Conservation (phyloP, 805 yeast species). For the Cephaloascus fragrans region DNA sequence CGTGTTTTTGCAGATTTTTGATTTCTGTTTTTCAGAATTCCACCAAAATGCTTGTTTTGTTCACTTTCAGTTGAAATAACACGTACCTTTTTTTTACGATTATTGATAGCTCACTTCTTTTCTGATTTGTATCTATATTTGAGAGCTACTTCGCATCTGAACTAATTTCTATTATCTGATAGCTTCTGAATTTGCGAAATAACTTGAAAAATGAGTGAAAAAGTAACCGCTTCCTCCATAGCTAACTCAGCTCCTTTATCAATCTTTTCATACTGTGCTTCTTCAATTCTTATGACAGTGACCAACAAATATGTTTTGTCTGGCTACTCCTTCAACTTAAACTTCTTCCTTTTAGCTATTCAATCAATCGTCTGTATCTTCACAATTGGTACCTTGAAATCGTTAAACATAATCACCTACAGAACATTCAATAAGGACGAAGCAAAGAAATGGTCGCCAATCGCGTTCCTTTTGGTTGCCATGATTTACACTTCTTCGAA, state of each 20-base stretch:
- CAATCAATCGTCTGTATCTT: conserved; percentile 79
- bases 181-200: no score
- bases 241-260: conserved; percentile 59
- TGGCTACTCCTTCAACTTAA: conserved; percentile 63
- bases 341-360: conserved; percentile 80
- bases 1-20: no score
- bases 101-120: no score
- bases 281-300: conserved; percentile 95
- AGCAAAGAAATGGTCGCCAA: conserved; percentile 94
- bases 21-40: no score
- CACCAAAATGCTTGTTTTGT: no score
- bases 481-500: conserved; percentile 97
- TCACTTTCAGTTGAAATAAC: no score
- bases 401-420: conserved; percentile 70
- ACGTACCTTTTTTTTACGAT: no score
- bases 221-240: conserved; percentile 6
- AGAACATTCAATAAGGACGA: conserved; percentile 80
- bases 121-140: no score
- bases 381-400: conserved; percentile 65
- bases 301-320: conserved; percentile 92
- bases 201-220: background rate
- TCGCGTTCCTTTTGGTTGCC: conserved; percentile 75
- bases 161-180: no score
- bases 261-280: conserved; percentile 75
- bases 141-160: no score